phyloP scores from a whole-genome alignment of 345 rosid genomes.

The Ailanthus altissimus region DNA sequence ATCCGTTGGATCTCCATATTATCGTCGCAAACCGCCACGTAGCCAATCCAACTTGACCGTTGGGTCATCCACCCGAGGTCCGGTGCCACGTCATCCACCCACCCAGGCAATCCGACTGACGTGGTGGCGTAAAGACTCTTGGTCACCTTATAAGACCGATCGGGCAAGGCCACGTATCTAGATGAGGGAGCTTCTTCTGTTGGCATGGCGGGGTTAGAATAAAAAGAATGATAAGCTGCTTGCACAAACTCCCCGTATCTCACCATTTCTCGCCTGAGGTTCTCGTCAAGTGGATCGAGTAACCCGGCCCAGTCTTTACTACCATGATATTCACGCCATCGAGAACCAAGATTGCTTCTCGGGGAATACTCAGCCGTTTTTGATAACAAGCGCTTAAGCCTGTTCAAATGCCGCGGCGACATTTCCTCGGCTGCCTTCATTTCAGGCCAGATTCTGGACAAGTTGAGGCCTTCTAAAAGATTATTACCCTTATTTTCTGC shows the following conservation, averaged over 20 bases:
- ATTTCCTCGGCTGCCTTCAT: conserved; percentile 85
- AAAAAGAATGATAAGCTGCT: conserved; percentile 63
- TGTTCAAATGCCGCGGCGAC: conserved; percentile 73
- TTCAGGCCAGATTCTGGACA: conserved; percentile 76
- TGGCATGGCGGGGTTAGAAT: conserved; percentile 73
- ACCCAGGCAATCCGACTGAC: conserved; percentile 75
- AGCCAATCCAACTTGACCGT: conserved; percentile 91
- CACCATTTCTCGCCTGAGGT: conserved; percentile 62
- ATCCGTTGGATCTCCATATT: conserved; percentile 78
- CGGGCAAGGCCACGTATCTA: conserved; percentile 64
- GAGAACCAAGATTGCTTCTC: conserved; percentile 64
- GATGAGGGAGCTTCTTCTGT: conserved; percentile 54
- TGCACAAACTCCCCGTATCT: conserved; percentile 59
- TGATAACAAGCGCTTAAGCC: conserved; percentile 75
- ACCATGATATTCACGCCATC: conserved; percentile 78
- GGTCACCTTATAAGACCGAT: conserved; percentile 67
- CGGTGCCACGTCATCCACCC: conserved; percentile 85
- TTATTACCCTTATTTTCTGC: conserved; percentile 27
- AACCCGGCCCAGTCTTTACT: conserved; percentile 50
- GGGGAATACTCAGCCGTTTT: conserved; percentile 79
- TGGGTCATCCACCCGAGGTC: conserved; percentile 95
- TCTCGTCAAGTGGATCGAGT: conserved; percentile 64
- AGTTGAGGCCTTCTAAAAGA: conserved; percentile 55
- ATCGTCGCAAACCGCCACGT: conserved; percentile 90
- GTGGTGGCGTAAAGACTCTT: conserved; percentile 87